A percentile compares a stretch with the other conserved stretches of the same genome.
These are phyloP conservation scores for Tarenaya hassleriana DNA, from an alignment of 345 rosid genomes.

Conservation along the genomic window DNA sequence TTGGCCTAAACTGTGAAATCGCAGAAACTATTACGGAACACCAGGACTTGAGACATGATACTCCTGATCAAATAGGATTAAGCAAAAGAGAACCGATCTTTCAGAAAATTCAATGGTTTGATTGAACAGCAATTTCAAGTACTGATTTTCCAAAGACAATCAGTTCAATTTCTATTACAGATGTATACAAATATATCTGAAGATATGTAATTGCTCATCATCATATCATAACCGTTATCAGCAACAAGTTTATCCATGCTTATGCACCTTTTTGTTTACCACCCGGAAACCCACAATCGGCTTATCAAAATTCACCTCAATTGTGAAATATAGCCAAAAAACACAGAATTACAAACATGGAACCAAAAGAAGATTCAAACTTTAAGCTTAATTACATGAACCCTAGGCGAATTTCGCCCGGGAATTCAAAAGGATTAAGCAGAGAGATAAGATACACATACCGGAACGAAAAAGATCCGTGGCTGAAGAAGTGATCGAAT, in stretches of 20 bases:
- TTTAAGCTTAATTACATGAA: not conserved
- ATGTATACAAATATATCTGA: no score
- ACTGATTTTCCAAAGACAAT: no score
- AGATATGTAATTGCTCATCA: no score
- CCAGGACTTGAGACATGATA: not conserved
- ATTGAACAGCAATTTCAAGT: no score
- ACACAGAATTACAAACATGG: not conserved
- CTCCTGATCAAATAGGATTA: not conserved
- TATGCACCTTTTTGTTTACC: no score
- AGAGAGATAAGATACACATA: slow-evolving; percentile 9
- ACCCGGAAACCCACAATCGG: not conserved
- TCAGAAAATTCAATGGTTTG: not conserved
- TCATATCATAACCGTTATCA: no score
- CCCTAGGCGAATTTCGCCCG: not conserved
- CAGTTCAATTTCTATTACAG: not conserved
- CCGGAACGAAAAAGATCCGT: slow-evolving; percentile 75
- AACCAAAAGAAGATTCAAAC: not conserved
- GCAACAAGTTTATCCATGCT: no score
- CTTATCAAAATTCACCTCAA: not conserved
- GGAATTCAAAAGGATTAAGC: not conserved
- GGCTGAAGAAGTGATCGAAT: slow-evolving; percentile 44
- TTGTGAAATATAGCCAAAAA: not conserved
- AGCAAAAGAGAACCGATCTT: not conserved
- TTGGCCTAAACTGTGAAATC: not conserved
- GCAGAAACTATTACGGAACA: no score